Conservation (phyloP, 164 flowering plant genomes). For the Vitis labrusca region DNA sequence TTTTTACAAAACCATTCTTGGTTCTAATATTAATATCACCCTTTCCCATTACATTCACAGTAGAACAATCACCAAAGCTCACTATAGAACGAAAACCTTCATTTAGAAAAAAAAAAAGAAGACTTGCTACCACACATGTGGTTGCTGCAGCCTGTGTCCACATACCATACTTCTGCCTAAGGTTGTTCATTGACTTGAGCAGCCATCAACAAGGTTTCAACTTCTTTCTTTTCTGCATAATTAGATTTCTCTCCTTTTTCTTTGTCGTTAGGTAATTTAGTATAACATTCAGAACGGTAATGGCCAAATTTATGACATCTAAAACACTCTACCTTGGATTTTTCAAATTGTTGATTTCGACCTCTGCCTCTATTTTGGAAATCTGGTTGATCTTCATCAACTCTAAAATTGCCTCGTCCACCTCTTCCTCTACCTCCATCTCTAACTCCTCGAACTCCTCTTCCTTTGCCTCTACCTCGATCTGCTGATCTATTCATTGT, state of each 20-base stretch:
- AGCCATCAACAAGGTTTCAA: no score
- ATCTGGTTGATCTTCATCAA: not conserved
- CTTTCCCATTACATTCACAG: constrained; percentile 9
- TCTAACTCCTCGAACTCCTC: constrained; percentile 15
- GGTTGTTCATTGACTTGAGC: no score
- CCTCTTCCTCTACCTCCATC: constrained; percentile 8
- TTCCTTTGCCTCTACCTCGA: not conserved
- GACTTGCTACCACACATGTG: constrained; percentile 5
- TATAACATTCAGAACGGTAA: no score
- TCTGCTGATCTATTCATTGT: no score
- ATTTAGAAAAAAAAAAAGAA: constrained; percentile 16
- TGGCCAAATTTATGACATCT: constrained; percentile 10
- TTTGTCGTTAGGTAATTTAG: constrained; percentile 9
- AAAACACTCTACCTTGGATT: constrained; percentile 30
- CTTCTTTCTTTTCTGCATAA: no score
- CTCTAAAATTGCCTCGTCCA: constrained; percentile 7
- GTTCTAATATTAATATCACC: constrained; percentile 12
- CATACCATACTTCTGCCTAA: no score
- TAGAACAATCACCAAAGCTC: not conserved
- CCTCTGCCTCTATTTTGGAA: constrained; percentile 12
- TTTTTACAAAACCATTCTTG: constrained; percentile 8
- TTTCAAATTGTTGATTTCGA: constrained; percentile 8
- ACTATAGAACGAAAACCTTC: not conserved
- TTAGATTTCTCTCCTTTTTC: constrained; percentile 13
- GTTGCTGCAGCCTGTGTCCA: constrained; percentile 7